These are phyloP conservation scores for Fraxinus cuspidata DNA, from an alignment of 257 asterid species.

Conservation along the genomic window DNA sequence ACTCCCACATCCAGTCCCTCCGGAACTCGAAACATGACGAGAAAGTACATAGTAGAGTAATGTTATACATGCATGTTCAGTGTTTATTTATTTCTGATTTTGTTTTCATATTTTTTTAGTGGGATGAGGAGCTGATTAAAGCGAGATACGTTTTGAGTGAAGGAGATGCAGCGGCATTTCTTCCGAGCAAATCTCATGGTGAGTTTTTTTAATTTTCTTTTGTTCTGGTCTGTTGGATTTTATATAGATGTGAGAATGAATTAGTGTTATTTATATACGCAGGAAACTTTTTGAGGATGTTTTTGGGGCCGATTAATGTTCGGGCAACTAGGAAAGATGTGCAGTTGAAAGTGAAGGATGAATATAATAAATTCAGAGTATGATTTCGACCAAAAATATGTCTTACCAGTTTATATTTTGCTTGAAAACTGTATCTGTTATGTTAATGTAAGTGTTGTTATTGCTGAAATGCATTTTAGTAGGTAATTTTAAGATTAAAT, in stretches of 20 bases:
- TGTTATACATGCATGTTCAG: conserved; percentile 31
- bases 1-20: conserved; percentile 57
- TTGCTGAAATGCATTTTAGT: not conserved
- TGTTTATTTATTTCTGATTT: not conserved
- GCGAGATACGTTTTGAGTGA: conserved; percentile 78
- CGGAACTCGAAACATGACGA: conserved; percentile 50
- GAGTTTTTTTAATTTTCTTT: conserved; percentile 24
- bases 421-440: not conserved
- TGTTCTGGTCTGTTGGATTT: not conserved
- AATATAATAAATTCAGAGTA: conserved; percentile 93
- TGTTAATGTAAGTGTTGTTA: not conserved
- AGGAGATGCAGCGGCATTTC: conserved; percentile 95
- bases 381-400: conserved; percentile 17
- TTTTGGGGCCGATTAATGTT: conserved; percentile 94
- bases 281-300: conserved; percentile 95
- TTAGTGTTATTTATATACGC: conserved; percentile 24
- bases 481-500: not conserved
- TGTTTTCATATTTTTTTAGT: conserved; percentile 32
- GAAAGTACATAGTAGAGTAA: conserved; percentile 38
- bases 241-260: not conserved
- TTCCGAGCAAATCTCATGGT: conserved; percentile 93
- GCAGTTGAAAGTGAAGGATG: conserved; percentile 93
- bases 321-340: conserved; percentile 93
- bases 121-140: conserved; percentile 77
- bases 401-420: not conserved